phyloP scores from a whole-genome alignment of 2,329 filamentous ascomycete genomes.

The Aspergillus sp. region DNA sequence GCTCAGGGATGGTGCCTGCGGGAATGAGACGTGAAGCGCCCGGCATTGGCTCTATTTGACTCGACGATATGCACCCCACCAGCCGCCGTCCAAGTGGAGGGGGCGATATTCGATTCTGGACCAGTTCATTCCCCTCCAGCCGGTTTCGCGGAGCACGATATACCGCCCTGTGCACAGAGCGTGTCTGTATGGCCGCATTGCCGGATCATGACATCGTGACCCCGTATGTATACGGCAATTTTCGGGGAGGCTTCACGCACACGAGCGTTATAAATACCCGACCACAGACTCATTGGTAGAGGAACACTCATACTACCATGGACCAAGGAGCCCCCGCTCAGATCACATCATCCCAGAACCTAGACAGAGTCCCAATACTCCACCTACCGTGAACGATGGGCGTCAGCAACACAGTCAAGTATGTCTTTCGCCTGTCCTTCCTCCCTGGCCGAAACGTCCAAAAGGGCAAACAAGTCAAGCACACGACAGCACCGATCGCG shows the following conservation, averaged over 20 bases:
- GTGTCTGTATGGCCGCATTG: no score
- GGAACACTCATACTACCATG: no score
- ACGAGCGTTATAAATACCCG: no score
- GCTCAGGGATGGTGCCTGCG: slow-evolving; percentile 2
- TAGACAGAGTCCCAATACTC: slow-evolving; percentile 2
- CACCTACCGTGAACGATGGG: slow-evolving; percentile 11
- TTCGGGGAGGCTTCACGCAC: no score
- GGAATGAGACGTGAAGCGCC: slow-evolving; percentile 3
- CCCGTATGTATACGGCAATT: no score
- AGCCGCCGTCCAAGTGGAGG: neutral
- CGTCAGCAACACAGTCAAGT: slow-evolving; percentile 18
- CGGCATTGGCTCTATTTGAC: slow-evolving; percentile 1
- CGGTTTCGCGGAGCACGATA: neutral
- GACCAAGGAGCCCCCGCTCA: neutral
- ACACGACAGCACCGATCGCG: neutral
- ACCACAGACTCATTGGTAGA: no score
- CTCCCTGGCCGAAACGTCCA: slow-evolving; percentile 12
- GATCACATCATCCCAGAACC: neutral
- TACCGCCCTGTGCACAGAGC: no score
- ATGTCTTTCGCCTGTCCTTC: slow-evolving; percentile 18
- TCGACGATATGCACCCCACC: neutral
- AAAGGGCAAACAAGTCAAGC: slow-evolving; percentile 13
- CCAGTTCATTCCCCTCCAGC: slow-evolving; percentile 4
- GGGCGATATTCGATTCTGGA: neutral
- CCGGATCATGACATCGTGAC: no score